Conservation (phyloP, 257 asterid species). For the Fraxinus anomala region DNA sequence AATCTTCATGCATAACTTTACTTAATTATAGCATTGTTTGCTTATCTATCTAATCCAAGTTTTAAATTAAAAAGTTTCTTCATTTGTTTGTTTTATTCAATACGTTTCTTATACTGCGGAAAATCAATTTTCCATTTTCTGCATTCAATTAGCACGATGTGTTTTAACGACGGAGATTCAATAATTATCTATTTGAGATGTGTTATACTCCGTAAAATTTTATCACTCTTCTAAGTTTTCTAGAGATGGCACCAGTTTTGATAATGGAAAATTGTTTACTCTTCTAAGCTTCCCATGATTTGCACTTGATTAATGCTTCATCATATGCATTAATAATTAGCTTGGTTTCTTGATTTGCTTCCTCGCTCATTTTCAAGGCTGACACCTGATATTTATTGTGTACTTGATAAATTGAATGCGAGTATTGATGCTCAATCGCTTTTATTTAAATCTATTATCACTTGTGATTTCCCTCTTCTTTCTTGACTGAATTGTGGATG, state of each 20-base stretch:
- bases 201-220: background rate
- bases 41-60: slow-evolving; percentile 1
- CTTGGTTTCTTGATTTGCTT: background rate
- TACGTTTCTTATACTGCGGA: background rate
- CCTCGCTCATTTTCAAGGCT: background rate
- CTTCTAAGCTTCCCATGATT: background rate
- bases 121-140: background rate
- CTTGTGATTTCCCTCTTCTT: background rate
- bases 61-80: background rate
- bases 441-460: background rate
- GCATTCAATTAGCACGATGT: background rate
- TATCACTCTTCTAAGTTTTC: background rate
- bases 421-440: background rate
- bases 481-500: background rate
- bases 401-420: background rate
- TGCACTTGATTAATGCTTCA: background rate
- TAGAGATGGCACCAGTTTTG: background rate
- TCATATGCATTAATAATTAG: background rate
- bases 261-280: background rate
- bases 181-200: background rate
- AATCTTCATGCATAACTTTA: background rate
- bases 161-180: slow-evolving; percentile 6
- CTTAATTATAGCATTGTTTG: background rate
- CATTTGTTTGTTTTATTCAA: background rate
- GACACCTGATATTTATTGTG: background rate